phyloP scores from a whole-genome alignment of 306 rosid species.

The Arachis stenosperma region DNA sequence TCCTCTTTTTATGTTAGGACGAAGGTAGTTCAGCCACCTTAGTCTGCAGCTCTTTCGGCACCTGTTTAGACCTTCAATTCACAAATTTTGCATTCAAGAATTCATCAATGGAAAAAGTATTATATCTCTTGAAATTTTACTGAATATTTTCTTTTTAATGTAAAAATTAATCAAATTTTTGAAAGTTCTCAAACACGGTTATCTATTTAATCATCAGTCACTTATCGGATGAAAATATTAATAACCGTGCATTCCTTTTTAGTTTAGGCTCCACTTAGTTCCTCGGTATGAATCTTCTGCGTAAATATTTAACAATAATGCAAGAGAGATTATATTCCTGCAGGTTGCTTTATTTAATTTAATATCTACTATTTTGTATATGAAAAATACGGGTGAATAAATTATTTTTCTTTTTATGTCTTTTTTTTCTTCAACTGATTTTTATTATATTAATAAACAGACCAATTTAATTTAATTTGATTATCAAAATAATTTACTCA shows the following conservation, averaged over 20 bases:
- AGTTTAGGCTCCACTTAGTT: background rate
- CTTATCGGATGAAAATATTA: background rate
- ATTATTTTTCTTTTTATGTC: no score
- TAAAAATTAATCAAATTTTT: background rate
- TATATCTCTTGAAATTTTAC: background rate
- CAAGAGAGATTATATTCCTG: no score
- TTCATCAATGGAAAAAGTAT: background rate
- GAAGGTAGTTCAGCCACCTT: conserved; percentile 71
- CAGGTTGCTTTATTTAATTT: no score
- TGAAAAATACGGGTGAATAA: no score
- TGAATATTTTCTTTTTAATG: background rate
- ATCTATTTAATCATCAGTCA: background rate
- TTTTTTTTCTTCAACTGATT: no score
- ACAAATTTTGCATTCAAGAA: conserved; percentile 3
- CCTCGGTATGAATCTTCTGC: no score
- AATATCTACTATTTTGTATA: no score
- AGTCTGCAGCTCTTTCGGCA: conserved; percentile 71
- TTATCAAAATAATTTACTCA: no score
- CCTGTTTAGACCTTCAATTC: conserved; percentile 57
- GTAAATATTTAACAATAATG: no score
- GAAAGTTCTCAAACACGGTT: background rate
- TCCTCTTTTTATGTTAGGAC: conserved; percentile 70
- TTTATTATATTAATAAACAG: no score
- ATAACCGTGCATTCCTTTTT: background rate
- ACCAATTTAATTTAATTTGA: no score